Percentiles rank a stretch among this genome's conserved stretches.
Conservation (phyloP, 768 basidiomycete species). For the Vararia minispora region DNA sequence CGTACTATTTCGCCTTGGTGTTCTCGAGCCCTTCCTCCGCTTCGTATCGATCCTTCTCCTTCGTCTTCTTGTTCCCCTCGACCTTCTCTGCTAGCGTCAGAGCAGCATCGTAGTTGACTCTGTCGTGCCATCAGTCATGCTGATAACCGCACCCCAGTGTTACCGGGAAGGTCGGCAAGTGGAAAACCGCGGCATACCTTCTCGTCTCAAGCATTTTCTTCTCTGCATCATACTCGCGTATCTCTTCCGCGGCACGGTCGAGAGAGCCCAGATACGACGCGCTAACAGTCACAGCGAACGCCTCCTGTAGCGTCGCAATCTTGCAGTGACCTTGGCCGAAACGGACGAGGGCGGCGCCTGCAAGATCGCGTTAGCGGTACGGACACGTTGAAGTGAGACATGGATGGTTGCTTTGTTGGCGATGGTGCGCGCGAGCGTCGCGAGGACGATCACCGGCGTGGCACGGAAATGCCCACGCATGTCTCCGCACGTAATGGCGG, state of each 20-base stretch:
- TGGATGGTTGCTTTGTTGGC: background rate
- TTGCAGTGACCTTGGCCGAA: slow-evolving; percentile 81
- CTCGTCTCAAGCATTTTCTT: slow-evolving; percentile 84
- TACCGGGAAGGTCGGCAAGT: no score
- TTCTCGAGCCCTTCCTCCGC: slow-evolving; percentile 74
- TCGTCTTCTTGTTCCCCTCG: slow-evolving; percentile 69
- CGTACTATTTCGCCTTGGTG: slow-evolving; percentile 68
- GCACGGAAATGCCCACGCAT: no score
- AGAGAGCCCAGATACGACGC: slow-evolving; percentile 66
- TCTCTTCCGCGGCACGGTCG: slow-evolving; percentile 53
- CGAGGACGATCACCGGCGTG: no score
- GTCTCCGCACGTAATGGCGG: no score
- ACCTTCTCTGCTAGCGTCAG: slow-evolving; percentile 56
- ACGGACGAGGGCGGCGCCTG: slow-evolving; percentile 63
- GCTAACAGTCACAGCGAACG: slow-evolving; percentile 58
- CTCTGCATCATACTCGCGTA: slow-evolving; percentile 73
- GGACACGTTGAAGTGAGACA: background rate
- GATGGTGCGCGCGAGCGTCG: no score
- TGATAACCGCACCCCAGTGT: no score
- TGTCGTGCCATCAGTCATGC: no score
- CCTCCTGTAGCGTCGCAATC: slow-evolving; percentile 76
- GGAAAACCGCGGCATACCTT: slow-evolving; percentile 34
- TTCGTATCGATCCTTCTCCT: slow-evolving; percentile 59
- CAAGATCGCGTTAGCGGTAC: background rate
- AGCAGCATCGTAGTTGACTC: slow-evolving; percentile 72